Conservation (phyloP, 2,329 filamentous ascomycete genomes). For the Apiospora sp. region DNA sequence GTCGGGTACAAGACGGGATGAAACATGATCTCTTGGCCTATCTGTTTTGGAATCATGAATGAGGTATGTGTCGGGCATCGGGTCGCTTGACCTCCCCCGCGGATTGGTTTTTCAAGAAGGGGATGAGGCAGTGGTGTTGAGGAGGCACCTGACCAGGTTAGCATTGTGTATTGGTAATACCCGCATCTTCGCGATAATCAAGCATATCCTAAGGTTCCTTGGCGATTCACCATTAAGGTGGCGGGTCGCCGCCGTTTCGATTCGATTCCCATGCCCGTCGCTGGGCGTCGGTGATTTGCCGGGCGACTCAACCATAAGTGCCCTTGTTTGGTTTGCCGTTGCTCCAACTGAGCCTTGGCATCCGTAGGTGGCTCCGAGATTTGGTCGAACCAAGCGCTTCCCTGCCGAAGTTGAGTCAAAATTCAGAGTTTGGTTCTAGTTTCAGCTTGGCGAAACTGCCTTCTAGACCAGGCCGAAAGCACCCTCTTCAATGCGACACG, state of each 20-base stretch:
- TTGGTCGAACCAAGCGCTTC: not conserved
- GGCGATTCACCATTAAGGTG: constrained; percentile 15
- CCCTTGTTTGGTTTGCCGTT: not conserved
- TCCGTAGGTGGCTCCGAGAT: constrained; percentile 4
- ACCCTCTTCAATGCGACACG: not conserved
- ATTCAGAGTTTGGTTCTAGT: constrained; percentile 11
- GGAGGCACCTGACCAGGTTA: no score
- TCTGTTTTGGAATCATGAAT: not conserved
- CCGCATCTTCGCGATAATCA: not conserved
- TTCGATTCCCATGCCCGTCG: not conserved
- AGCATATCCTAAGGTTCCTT: constrained; percentile 11
- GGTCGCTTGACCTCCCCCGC: not conserved
- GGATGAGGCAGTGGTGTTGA: not conserved
- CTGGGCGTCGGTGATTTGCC: not conserved
- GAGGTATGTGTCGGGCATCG: not conserved
- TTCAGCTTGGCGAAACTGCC: constrained; percentile 6
- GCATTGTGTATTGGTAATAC: not conserved
- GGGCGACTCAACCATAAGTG: not conserved
- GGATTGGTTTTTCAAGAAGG: not conserved
- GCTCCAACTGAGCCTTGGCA: not conserved
- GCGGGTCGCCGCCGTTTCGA: not conserved
- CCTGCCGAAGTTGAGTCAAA: constrained; percentile 11
- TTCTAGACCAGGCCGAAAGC: constrained; percentile 1
- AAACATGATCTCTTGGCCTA: constrained; percentile 3
- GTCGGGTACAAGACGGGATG: not conserved